Percentiles rank a stretch among this genome's conserved stretches.
These are phyloP conservation scores for Xylaria venustula DNA, from an alignment of 495 filamentous ascomycete species.

Conservation along the genomic window DNA sequence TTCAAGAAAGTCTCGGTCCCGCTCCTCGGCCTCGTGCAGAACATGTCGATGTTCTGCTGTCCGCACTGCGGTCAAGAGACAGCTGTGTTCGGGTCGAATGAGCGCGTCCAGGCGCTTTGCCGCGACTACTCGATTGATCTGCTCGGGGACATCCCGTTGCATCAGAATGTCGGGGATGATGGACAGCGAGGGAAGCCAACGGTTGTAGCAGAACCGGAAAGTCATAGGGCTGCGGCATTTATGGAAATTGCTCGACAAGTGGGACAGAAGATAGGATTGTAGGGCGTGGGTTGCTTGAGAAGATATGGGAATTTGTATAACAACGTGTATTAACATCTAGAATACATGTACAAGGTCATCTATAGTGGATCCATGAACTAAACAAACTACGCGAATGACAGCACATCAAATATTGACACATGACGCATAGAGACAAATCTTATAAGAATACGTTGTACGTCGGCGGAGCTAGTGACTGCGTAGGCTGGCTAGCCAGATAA, in stretches of 20 bases:
- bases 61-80: conserved; percentile 71
- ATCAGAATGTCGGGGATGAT: conserved; percentile 83
- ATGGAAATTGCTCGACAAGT: conserved; percentile 65
- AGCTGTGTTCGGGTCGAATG: conserved; percentile 69
- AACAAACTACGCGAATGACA: not conserved
- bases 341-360: not conserved
- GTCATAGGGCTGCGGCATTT: conserved; percentile 69
- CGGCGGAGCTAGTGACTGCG: not conserved
- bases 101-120: conserved; percentile 45
- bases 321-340: not conserved
- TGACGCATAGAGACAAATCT: not conserved
- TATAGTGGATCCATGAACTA: not conserved
- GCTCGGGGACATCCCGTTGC: conserved; percentile 86
- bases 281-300: not conserved
- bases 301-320: not conserved
- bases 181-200: conserved; percentile 88
- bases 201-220: conserved; percentile 79
- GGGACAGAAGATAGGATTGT: conserved; percentile 47
- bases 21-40: conserved; percentile 87
- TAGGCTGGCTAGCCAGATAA: not conserved
- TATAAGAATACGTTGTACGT: not conserved
- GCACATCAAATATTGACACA: not conserved
- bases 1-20: conserved; percentile 78
- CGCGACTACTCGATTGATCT: conserved; percentile 66
- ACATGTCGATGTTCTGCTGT: conserved; percentile 88